Evolutionary conservation across 2,329 filamentous ascomycete species (phyloP).

Genomic region (Monilinia laxa): DNA sequence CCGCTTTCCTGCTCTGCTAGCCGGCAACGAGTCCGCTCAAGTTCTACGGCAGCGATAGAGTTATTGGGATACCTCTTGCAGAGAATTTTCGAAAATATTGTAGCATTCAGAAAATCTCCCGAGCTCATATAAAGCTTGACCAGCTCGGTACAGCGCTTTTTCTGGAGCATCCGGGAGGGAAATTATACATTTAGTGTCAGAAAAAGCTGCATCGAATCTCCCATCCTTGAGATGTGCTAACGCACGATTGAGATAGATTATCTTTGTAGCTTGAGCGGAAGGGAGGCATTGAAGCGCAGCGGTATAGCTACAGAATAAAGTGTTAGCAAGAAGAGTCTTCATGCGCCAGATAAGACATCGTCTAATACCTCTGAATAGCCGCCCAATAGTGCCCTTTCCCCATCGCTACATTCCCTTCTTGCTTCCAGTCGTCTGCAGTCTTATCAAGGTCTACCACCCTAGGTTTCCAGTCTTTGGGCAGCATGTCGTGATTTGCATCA

Average conservation of each 20-base stretch:
- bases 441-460: conserved; percentile 1
- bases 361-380: conserved; percentile 23
- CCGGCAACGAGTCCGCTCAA: conserved; percentile 23
- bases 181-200: conserved; percentile 30
- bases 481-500: conserved; percentile 6
- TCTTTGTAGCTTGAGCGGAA: conserved; percentile 39
- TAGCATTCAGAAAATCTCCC: conserved; percentile 23
- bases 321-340: conserved; percentile 30
- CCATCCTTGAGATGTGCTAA: conserved; percentile 40
- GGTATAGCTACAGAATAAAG: conserved; percentile 32
- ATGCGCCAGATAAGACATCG: background rate
- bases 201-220: conserved; percentile 42
- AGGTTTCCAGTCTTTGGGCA: conserved; percentile 18
- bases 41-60: conserved; percentile 1
- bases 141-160: conserved; percentile 22
- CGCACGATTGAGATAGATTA: conserved; percentile 41
- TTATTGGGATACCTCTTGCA: conserved; percentile 23
- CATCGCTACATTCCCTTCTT: conserved; percentile 23
- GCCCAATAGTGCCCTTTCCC: conserved; percentile 11
- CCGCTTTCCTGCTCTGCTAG: conserved; percentile 27
- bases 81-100: conserved; percentile 21
- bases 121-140: conserved; percentile 24
- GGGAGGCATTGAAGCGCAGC: conserved; percentile 30
- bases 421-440: conserved; percentile 21
- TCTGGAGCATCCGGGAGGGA: conserved; percentile 1